phyloP scores from a whole-genome alignment of 2,329 filamentous ascomycete genomes.

The Penicillium capsulatum region DNA sequence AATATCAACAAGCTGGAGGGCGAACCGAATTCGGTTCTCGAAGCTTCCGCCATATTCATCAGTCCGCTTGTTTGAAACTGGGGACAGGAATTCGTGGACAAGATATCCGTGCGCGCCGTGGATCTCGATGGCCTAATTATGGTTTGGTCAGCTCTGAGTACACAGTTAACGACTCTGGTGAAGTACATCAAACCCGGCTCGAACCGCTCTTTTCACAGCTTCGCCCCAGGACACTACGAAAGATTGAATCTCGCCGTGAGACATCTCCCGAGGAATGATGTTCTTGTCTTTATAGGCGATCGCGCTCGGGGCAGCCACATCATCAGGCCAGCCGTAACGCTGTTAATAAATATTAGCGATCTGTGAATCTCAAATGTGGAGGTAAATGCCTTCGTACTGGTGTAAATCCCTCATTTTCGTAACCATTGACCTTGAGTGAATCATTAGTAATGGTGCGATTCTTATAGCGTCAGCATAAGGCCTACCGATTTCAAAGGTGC shows the following conservation, averaged over 20 bases:
- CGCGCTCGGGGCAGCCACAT: constrained; percentile 54
- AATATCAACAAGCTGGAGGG: neutral
- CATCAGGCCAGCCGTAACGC: constrained; percentile 51
- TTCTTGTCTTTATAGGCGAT: constrained; percentile 56
- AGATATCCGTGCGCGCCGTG: constrained; percentile 76
- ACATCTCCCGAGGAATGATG: constrained; percentile 56
- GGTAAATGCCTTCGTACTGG: no score
- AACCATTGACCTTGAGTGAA: no score
- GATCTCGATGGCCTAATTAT: no score
- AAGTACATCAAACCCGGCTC: constrained; percentile 67
- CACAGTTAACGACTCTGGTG: no score
- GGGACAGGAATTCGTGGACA: constrained; percentile 63
- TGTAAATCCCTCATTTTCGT: no score
- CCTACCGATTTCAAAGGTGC: no score
- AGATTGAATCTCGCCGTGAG: constrained; percentile 33
- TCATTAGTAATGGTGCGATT: no score
- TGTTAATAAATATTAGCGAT: no score
- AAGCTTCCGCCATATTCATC: constrained; percentile 49
- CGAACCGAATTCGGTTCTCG: constrained; percentile 61
- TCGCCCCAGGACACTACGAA: constrained; percentile 59
- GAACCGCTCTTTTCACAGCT: constrained; percentile 55
- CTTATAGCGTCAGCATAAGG: no score
- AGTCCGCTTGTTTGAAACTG: constrained; percentile 62
- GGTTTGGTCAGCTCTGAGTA: no score
- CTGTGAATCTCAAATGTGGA: no score